Percentiles rank a stretch among this genome's conserved stretches.
Conservation (phyloP, 768 basidiomycete species). For the Pleurotus djamor region DNA sequence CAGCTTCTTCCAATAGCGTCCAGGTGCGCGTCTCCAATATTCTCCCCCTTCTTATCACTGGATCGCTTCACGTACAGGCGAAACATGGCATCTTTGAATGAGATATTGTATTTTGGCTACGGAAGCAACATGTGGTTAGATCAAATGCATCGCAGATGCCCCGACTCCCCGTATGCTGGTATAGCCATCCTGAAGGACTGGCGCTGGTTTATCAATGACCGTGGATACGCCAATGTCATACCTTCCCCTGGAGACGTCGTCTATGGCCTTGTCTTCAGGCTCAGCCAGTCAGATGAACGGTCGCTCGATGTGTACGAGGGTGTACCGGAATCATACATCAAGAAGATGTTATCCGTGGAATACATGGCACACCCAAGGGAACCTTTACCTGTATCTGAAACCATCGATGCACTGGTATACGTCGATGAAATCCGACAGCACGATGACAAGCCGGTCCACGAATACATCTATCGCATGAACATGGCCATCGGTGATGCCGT, state of each 20-base stretch:
- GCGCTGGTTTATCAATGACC: conserved; percentile 44
- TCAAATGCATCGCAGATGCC: conserved; percentile 47
- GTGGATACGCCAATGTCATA: conserved; percentile 44
- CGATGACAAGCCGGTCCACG: conserved; percentile 29
- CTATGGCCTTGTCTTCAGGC: conserved; percentile 39
- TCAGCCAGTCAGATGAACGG: conserved; percentile 37
- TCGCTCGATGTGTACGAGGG: conserved; percentile 41
- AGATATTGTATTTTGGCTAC: conserved; percentile 40
- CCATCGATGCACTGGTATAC: conserved; percentile 34
- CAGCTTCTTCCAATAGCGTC: not conserved
- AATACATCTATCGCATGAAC: conserved; percentile 47
- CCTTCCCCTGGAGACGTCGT: conserved; percentile 37
- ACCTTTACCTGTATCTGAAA: not conserved
- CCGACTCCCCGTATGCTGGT: conserved; percentile 37
- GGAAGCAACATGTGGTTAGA: conserved; percentile 50
- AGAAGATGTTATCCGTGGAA: conserved; percentile 27
- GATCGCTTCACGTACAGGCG: no score
- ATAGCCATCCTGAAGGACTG: conserved; percentile 37
- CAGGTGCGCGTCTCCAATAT: no score
- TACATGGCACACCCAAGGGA: conserved; percentile 10
- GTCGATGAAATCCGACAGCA: conserved; percentile 30
- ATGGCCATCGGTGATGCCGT: conserved; percentile 39
- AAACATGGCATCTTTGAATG: no score
- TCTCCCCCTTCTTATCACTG: no score
- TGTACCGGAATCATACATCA: conserved; percentile 33